phyloP scores from a whole-genome alignment of 345 rosid genomes.

The Punica granatum region DNA sequence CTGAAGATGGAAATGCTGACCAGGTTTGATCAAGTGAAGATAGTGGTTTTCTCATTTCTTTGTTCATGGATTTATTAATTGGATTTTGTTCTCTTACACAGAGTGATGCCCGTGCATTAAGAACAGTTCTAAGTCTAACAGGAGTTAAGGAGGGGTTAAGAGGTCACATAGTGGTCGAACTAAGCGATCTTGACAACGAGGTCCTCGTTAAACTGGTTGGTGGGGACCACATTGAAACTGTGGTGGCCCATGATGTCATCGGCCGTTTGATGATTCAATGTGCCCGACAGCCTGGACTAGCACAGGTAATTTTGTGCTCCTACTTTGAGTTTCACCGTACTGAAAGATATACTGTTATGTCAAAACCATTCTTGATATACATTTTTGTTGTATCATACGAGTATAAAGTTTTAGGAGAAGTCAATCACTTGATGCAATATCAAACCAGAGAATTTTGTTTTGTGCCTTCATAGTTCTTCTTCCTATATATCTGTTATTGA shows the following conservation, averaged over 20 bases:
- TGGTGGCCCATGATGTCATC: constrained; percentile 76
- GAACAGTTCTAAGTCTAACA: constrained; percentile 67
- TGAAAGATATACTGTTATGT: not conserved
- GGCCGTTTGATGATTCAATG: constrained; percentile 85
- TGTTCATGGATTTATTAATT: not conserved
- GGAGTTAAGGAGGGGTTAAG: constrained; percentile 67
- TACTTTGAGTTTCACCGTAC: not conserved
- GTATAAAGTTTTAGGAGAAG: not conserved
- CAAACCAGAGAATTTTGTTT: not conserved
- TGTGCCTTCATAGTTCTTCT: not conserved
- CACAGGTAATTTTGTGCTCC: constrained; percentile 41
- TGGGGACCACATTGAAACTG: constrained; percentile 66
- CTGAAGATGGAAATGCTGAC: constrained; percentile 77
- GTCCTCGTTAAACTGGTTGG: constrained; percentile 77
- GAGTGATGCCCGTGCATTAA: constrained; percentile 81
- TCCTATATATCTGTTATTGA: not conserved
- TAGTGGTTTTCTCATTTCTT: constrained; percentile 6
- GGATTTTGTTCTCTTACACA: constrained; percentile 13
- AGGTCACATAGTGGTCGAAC: constrained; percentile 73
- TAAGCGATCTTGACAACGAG: constrained; percentile 74
- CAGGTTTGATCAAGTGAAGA: constrained; percentile 41
- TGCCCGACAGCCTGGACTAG: constrained; percentile 75
- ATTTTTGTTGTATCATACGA: not conserved
- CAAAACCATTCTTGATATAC: not conserved
- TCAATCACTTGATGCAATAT: not conserved